Evolutionary conservation across 352 stramenopile genomes (phyloP), one percentile per base, ranked within the genome.

Genomic region (Phytophthora pluvialis): DNA sequence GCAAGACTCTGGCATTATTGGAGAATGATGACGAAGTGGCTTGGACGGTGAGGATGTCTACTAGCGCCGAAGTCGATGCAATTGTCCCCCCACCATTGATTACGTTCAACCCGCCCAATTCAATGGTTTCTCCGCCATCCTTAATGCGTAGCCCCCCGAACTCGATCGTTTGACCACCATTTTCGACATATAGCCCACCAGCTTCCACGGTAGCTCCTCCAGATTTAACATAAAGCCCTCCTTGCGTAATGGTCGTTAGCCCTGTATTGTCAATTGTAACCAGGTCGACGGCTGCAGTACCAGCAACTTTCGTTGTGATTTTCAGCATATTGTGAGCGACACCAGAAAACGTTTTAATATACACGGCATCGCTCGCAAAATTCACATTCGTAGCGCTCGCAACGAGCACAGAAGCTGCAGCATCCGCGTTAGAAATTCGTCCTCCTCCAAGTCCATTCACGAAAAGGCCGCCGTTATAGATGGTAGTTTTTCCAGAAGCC

Each of bases 221-320:
- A 49, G 40, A 21, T 1, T n/a, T n/a, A 33, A 89, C 66, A 15
- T 57, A 11, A 12, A 92, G 59, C 2, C 78, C 81, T 29, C 68
- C 65, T 42, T 66, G 45, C 4, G 48, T 65, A 29, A 92, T 81
- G 5, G 70, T 82, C 28, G 88, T 84, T 26, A 63, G 28, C 4
- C 85, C 85, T 0, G 76, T 72, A 26, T 82, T 76, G 4, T 29
- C 55, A 26, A 93, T 73, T 16, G 68, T 72, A 52, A 92, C 75
- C 9, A 90, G 26, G 18, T 72, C 50, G 5, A 75, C 46, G 3
- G 58, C 25, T n/a, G 16, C 13, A 42, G 8, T 50, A 45, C n/a
- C 42, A 55, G 8, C 64, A 42, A 66, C 38, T 44, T 49, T 48
- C 11, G 51, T 50, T 2, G 67, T 73, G 3, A 72, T 56, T 57